These are phyloP conservation scores for Carpinus viminea DNA, from an alignment of 306 rosid genomes.

Conservation along the genomic window DNA sequence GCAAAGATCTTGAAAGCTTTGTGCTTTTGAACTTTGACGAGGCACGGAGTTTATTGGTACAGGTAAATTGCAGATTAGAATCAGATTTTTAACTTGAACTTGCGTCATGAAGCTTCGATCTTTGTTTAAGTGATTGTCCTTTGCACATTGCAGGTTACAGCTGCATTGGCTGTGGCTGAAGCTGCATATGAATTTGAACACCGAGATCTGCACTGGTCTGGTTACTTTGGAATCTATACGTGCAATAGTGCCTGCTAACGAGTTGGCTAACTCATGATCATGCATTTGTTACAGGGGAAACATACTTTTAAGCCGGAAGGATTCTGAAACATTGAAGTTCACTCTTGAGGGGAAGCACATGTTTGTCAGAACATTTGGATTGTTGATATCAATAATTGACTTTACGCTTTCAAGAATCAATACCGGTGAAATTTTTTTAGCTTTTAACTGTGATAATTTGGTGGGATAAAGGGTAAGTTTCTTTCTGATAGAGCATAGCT, in stretches of 20 bases:
- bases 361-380: slow-evolving; percentile 64
- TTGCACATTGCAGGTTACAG: slow-evolving; percentile 61
- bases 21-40: slow-evolving; percentile 72
- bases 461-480: slow-evolving; percentile 17
- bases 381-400: slow-evolving; percentile 78
- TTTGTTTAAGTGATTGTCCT: slow-evolving; percentile 9
- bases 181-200: slow-evolving; percentile 94
- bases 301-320: slow-evolving; percentile 69
- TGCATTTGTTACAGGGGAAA: slow-evolving; percentile 73
- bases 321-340: slow-evolving; percentile 61
- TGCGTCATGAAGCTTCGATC: slow-evolving; percentile 30
- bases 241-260: slow-evolving; percentile 10
- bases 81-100: slow-evolving; percentile 9
- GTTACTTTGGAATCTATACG: slow-evolving; percentile 21
- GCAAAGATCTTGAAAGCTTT: slow-evolving; percentile 91
- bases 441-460: slow-evolving; percentile 3
- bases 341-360: slow-evolving; percentile 72
- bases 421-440: slow-evolving; percentile 52
- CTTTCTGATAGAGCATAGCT: slow-evolving; percentile 18
- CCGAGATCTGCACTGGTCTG: slow-evolving; percentile 95
- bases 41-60: slow-evolving; percentile 69
- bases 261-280: slow-evolving; percentile 28
- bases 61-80: slow-evolving; percentile 48
- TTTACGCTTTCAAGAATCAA: slow-evolving; percentile 87
- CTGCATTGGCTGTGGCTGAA: slow-evolving; percentile 92